These are phyloP conservation scores for Phaeodactylum tricornutum DNA, from an alignment of 108 stramenopile genomes.

Conservation along the genomic window DNA sequence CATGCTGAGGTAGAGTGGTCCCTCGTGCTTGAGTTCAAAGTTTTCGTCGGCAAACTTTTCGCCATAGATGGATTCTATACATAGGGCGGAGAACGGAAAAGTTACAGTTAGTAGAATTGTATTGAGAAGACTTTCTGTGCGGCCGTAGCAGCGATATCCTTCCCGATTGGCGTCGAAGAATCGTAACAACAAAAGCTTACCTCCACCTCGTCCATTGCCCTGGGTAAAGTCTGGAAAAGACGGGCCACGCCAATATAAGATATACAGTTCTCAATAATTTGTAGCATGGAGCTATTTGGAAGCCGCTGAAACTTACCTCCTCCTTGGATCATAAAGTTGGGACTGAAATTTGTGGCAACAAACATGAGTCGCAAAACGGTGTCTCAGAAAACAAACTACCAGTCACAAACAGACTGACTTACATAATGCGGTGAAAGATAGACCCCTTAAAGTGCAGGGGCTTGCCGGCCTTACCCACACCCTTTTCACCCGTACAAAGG, in stretches of 20 bases:
- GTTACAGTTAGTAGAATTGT: no score
- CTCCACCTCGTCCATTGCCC: constrained; percentile 64
- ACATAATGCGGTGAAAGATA: constrained; percentile 89
- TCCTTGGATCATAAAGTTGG: constrained; percentile 80
- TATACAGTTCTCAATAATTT: no score
- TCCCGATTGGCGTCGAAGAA: no score
- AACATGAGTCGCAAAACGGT: neutral
- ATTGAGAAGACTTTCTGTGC: no score
- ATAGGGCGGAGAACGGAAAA: no score
- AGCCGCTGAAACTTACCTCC: no score
- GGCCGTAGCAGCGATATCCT: no score
- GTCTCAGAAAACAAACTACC: no score
- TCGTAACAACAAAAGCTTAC: no score
- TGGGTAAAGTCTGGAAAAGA: constrained; percentile 87
- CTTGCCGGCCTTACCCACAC: constrained; percentile 68
- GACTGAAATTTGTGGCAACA: constrained; percentile 25
- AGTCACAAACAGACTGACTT: no score
- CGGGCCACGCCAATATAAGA: no score
- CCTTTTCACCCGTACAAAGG: constrained; percentile 90
- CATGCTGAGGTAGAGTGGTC: constrained; percentile 86
- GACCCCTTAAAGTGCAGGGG: constrained; percentile 81
- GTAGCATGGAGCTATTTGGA: no score
- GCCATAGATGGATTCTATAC: constrained; percentile 49
- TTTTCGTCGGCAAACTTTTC: constrained; percentile 94
- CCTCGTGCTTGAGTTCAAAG: constrained; percentile 66